Evolutionary conservation across 495 filamentous ascomycete genomes (phyloP).

Genomic region (Cairneyella variabilis): DNA sequence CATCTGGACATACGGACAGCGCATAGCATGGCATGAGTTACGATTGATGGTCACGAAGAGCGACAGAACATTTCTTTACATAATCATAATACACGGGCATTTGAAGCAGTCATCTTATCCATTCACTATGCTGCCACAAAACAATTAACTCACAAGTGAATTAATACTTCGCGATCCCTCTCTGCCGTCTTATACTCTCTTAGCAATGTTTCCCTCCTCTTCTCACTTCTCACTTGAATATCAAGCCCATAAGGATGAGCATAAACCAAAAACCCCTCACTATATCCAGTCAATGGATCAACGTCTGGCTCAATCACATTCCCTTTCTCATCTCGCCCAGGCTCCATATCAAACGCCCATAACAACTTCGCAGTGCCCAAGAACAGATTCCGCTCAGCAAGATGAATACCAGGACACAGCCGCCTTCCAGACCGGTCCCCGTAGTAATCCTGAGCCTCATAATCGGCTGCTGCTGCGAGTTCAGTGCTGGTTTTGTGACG

Average conservation of each 20-base stretch:
- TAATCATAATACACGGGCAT: too few relatives aligned
- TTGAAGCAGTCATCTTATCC: too few relatives aligned
- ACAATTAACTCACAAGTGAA: too few relatives aligned
- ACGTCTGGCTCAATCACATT: conserved; percentile 25
- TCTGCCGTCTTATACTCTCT: conserved; percentile 28
- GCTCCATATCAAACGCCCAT: conserved; percentile 45
- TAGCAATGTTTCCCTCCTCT: conserved; percentile 30
- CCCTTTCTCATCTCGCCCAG: conserved; percentile 25
- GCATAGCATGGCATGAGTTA: too few relatives aligned
- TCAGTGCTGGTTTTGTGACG: conserved; percentile 33
- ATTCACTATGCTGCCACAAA: too few relatives aligned
- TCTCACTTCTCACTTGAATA: conserved; percentile 31
- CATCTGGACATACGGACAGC: too few relatives aligned
- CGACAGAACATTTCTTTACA: too few relatives aligned
- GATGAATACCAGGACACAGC: conserved; percentile 51
- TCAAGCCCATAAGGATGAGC: conserved; percentile 31
- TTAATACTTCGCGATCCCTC: too few relatives aligned
- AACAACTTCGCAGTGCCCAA: conserved; percentile 43
- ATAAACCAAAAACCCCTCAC: conserved; percentile 39
- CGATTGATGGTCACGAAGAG: too few relatives aligned
- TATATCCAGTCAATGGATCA: conserved; percentile 29
- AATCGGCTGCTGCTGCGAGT: conserved; percentile 26
- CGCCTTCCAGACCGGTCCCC: conserved; percentile 51
- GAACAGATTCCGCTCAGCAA: conserved; percentile 52
- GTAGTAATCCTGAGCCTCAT: conserved; percentile 40